These are phyloP conservation scores for Lepidium didymum DNA, from an alignment of 345 rosid genomes.

Conservation along the genomic window DNA sequence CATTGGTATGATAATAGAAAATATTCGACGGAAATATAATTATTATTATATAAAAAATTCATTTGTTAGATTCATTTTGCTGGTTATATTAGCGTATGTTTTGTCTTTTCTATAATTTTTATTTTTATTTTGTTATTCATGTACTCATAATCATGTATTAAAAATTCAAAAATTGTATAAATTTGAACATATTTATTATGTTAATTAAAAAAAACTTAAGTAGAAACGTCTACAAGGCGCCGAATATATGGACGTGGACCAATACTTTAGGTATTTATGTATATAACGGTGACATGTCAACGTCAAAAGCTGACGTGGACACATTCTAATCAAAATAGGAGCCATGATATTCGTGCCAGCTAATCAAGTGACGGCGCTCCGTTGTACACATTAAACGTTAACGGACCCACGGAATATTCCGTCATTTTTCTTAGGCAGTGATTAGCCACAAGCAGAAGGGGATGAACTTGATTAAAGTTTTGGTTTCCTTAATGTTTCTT, in stretches of 20 bases:
- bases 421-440: background rate
- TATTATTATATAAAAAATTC: too few relatives aligned
- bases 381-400: conserved; percentile 3
- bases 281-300: background rate
- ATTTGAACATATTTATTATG: too few relatives aligned
- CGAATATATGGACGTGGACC: background rate
- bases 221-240: background rate
- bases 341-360: background rate
- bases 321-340: background rate
- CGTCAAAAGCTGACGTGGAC: background rate
- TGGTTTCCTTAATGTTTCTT: conserved; percentile 4
- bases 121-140: too few relatives aligned
- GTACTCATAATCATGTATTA: too few relatives aligned
- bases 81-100: too few relatives aligned
- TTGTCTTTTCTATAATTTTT: too few relatives aligned
- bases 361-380: conserved; percentile 8
- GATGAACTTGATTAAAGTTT: conserved; percentile 17
- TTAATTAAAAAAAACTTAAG: too few relatives aligned
- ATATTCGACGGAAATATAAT: too few relatives aligned
- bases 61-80: too few relatives aligned
- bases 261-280: background rate
- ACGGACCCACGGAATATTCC: conserved; percentile 14
- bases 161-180: too few relatives aligned
- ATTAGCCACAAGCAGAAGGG: conserved; percentile 18
- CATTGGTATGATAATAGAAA: too few relatives aligned